These are phyloP conservation scores for Cyberlindnera xishuangbannaensis DNA, from an alignment of 805 yeast genomes.

Conservation along the genomic window DNA sequence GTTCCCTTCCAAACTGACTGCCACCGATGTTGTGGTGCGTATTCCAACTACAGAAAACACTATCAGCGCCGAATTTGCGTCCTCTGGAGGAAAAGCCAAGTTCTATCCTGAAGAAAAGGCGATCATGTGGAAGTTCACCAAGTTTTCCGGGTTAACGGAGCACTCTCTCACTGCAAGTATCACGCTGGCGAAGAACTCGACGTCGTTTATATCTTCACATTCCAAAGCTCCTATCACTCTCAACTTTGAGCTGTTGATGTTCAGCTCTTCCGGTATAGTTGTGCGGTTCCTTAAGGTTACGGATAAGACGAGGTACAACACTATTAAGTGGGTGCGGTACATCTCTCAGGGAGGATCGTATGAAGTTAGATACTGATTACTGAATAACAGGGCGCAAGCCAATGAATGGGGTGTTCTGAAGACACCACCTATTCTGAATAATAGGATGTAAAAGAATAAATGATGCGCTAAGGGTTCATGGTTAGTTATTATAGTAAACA, in stretches of 20 bases:
- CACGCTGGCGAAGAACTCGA: slow-evolving; percentile 25
- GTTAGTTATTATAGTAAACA: no score
- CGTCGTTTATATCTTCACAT: not conserved
- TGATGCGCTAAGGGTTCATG: no score
- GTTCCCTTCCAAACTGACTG: slow-evolving; percentile 51
- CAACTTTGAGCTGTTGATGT: slow-evolving; percentile 66
- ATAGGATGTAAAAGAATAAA: no score
- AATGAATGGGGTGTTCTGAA: no score
- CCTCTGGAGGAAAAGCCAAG: slow-evolving; percentile 61
- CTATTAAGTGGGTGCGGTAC: slow-evolving; percentile 88
- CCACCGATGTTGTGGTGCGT: slow-evolving; percentile 55
- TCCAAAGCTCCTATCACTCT: slow-evolving; percentile 70
- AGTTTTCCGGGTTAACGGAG: slow-evolving; percentile 63
- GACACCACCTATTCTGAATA: no score
- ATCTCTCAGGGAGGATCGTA: slow-evolving; percentile 70
- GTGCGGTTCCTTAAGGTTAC: slow-evolving; percentile 66
- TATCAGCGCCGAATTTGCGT: slow-evolving; percentile 39
- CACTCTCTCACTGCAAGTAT: slow-evolving; percentile 54
- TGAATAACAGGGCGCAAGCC: no score
- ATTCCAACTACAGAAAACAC: slow-evolving; percentile 69
- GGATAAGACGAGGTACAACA: slow-evolving; percentile 54
- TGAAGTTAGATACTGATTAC: slow-evolving; percentile 63
- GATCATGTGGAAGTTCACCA: slow-evolving; percentile 64
- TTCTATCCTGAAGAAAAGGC: slow-evolving; percentile 59
- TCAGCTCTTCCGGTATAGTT: slow-evolving; percentile 67